Conservation (phyloP, 2,329 filamentous ascomycete species). For the Alternaria brassicae region DNA sequence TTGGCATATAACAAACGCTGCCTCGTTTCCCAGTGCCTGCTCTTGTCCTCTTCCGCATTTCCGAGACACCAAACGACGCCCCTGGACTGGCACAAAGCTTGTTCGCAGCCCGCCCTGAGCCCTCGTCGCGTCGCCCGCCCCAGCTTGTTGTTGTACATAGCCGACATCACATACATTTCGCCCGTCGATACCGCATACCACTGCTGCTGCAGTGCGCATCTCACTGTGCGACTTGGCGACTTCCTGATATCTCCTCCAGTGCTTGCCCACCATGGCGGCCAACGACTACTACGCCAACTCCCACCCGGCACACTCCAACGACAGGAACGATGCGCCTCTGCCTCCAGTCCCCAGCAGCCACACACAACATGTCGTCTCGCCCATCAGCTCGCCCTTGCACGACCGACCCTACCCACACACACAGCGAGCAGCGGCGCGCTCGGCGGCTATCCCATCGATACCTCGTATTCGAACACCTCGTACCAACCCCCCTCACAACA, state of each 20-base stretch:
- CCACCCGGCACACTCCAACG: slow-evolving; percentile 33
- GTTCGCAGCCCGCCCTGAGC: background rate
- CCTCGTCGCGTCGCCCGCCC: background rate
- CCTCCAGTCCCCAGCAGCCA: slow-evolving; percentile 39
- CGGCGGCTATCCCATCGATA: slow-evolving; percentile 60
- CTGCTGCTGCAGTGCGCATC: background rate
- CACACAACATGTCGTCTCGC: slow-evolving; percentile 43
- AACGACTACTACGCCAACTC: slow-evolving; percentile 67
- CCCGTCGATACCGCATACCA: background rate
- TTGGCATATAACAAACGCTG: background rate
- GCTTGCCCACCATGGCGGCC: slow-evolving; percentile 51
- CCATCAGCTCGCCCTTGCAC: slow-evolving; percentile 43
- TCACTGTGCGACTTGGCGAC: background rate
- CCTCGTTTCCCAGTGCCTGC: background rate
- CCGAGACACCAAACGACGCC: background rate
- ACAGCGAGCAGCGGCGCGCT: slow-evolving; percentile 56
- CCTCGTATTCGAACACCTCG: slow-evolving; percentile 61
- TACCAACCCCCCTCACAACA: slow-evolving; percentile 30
- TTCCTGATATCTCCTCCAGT: background rate
- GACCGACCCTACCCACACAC: slow-evolving; percentile 53
- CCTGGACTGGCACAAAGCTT: slow-evolving; percentile 3
- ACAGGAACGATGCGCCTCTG: slow-evolving; percentile 48
- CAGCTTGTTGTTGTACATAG: slow-evolving; percentile 7
- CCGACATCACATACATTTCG: background rate
- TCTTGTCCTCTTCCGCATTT: background rate